Evolutionary conservation across 2,329 filamentous ascomycete species (phyloP).

Genomic region (Pyrenophora graminea): DNA sequence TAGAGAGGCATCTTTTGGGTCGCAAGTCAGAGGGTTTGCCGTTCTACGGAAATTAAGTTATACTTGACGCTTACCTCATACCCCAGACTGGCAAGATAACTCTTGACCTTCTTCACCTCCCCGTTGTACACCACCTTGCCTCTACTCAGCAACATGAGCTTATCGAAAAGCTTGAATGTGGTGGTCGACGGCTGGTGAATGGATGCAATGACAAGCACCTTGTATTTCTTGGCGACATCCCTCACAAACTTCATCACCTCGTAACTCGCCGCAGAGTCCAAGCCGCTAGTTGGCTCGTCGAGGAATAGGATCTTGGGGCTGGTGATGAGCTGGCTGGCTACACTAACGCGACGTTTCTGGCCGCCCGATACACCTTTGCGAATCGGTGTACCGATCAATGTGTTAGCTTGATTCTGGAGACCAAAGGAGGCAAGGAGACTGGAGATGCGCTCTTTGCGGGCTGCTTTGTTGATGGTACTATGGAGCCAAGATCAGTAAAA

Average conservation of each 20-base stretch:
- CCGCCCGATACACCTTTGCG: constrained; percentile 83
- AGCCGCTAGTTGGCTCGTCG: constrained; percentile 81
- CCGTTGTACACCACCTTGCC: constrained; percentile 78
- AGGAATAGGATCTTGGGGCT: constrained; percentile 80
- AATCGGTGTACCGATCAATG: constrained; percentile 79
- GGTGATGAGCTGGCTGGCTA: constrained; percentile 81
- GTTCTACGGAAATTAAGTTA: background rate
- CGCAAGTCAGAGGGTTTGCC: background rate
- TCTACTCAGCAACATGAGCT: constrained; percentile 71
- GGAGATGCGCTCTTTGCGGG: constrained; percentile 67
- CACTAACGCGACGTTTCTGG: constrained; percentile 79
- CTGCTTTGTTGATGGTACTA: constrained; percentile 58
- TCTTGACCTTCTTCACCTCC: constrained; percentile 58
- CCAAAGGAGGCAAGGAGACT: constrained; percentile 74
- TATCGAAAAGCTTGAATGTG: constrained; percentile 81
- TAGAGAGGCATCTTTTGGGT: constrained; percentile 64
- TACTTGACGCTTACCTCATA: constrained; percentile 34
- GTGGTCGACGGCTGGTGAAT: constrained; percentile 85
- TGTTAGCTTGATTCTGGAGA: constrained; percentile 68
- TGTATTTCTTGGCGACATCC: constrained; percentile 67
- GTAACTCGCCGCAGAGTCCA: constrained; percentile 76
- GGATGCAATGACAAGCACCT: constrained; percentile 75
- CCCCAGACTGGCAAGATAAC: constrained; percentile 67
- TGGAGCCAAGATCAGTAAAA: constrained; percentile 10
- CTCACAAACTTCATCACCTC: constrained; percentile 78